Evolutionary conservation across 768 basidiomycete genomes (phyloP), one percentile per base, ranked within the genome.

Genomic region (Lactifluus volemus): DNA sequence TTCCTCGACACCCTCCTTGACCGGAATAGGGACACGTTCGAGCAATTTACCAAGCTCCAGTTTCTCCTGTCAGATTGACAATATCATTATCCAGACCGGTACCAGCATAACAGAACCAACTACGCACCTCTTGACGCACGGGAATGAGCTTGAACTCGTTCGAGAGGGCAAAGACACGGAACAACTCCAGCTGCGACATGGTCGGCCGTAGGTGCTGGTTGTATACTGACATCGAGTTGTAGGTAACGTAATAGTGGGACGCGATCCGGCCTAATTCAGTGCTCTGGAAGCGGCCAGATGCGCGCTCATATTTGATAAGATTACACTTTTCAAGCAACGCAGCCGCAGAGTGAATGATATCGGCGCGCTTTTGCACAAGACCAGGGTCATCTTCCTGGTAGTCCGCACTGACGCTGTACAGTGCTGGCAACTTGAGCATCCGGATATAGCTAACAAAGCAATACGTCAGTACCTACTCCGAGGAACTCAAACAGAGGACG

Each of bases 1-100:
- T 68, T 99, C 96, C 61, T 99, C 96, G 5, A 96, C 92, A 53
- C 85, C 80, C 73, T 99, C 97, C 74, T 98, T 98, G 67, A 98
- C 89, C 0, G 97, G 97, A 48, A 99, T 94, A 2, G 96, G 96
- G 0, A 98, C 96, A 2, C 93, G 82, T 69, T 99, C 96, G 48
- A 98, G 76, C 8, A 98, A 77, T 69, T 95, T 95, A 5, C 84
- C 81, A 15, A 97, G 79, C 68, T 98, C 95, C 4, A 95, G 79
- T 70, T 96, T 97, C 73, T 93, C 90, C 74, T 81, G 71, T 42
- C 53, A 65, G 11, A 12, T 58, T n/a, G 19, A 32, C 10, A 9
- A 38, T 11, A n/a, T 59, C 50, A 49, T 54, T 17, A 47, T 34
- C 12, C 5, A 45, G 0, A 38, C 52, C 25, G 25, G 25, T 60